Base-by-base conservation (phyloP, 2,329 filamentous ascomycete species). In the Apiospora arundinis region DNA sequence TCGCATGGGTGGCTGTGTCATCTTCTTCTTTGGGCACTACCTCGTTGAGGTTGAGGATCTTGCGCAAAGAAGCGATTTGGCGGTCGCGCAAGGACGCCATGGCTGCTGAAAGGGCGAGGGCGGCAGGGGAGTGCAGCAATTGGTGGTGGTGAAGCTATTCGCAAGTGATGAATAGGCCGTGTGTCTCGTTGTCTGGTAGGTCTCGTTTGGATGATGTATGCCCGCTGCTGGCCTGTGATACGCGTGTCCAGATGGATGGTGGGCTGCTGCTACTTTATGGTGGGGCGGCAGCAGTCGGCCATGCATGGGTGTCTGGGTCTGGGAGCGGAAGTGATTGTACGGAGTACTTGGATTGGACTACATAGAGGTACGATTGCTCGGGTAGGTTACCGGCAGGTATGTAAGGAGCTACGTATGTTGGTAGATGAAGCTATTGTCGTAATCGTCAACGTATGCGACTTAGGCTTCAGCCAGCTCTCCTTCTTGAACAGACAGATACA, bases 31-130 rank as follows among this genome's bases (percentile, higher is more conserved):
- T 87, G 72, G 88, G 81, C 84, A 88, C 73, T 83, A 90, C 88
- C 78, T 96, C 92, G 83, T 99, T 99, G 76, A 99, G 87, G 81
- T 98, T 98, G 76, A 99, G 90, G 78, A 99, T 95, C 83, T 94
- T 95, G 85, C 97, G 95, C 78, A 99, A 94, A 23, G 95, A 95
- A 68, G 92, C 95, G 77, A 80, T 79, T 73, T 80, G 79, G 67
- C 79, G 78, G 77, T 80, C 78, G 74, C 79, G 77, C 66, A 78
- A 68, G 46, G 79, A 78, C 65, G 78, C 76, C 78, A 80, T 79
- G 71, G 67, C 67, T 63, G 28, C 32, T 21, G 21, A 18, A 14
- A 18, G n/a, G 8, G 56, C 6, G 18, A 14, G n/a, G n/a, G 18
- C 28, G 56, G 37, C 56, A 40, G 32, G 18, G 9, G 21, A 7